phyloP scores from a whole-genome alignment of 2,329 filamentous ascomycete species.

The Myriosclerotinia scirpicola region DNA sequence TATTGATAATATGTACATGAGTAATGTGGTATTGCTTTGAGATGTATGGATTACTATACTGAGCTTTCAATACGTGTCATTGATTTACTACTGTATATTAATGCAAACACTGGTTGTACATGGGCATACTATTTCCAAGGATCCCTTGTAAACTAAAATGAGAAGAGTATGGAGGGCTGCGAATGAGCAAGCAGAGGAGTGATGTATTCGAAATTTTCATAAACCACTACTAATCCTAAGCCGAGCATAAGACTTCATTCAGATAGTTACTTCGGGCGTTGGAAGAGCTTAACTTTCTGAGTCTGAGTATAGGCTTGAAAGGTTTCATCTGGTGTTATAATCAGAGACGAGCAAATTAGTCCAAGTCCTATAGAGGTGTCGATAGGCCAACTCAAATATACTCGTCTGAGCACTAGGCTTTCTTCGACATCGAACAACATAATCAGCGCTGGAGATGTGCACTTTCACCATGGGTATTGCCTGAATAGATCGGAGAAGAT shows the following conservation, averaged over 20 bases:
- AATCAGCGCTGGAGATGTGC: neutral
- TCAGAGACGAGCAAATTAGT: neutral
- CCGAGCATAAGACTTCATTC: neutral
- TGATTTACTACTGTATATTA: too few relatives aligned
- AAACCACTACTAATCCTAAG: neutral
- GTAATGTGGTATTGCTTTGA: too few relatives aligned
- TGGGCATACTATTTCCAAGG: too few relatives aligned
- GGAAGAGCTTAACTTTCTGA: neutral
- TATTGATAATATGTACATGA: too few relatives aligned
- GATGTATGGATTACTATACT: too few relatives aligned
- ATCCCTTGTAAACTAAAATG: too few relatives aligned
- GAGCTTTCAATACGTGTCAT: too few relatives aligned
- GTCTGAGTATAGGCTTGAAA: neutral
- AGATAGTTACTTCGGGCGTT: too few relatives aligned
- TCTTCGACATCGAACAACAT: neutral
- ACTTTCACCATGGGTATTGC: neutral
- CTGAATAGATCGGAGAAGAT: neutral
- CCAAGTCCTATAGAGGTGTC: neutral
- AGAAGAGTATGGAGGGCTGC: too few relatives aligned
- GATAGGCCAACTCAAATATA: neutral
- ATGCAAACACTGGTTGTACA: too few relatives aligned
- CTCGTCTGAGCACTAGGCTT: neutral
- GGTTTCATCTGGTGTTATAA: neutral
- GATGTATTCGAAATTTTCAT: neutral
- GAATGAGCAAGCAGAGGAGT: too few relatives aligned